Conservation (phyloP, 2,329 filamentous ascomycete species). For the Paecilomyces formosus region DNA sequence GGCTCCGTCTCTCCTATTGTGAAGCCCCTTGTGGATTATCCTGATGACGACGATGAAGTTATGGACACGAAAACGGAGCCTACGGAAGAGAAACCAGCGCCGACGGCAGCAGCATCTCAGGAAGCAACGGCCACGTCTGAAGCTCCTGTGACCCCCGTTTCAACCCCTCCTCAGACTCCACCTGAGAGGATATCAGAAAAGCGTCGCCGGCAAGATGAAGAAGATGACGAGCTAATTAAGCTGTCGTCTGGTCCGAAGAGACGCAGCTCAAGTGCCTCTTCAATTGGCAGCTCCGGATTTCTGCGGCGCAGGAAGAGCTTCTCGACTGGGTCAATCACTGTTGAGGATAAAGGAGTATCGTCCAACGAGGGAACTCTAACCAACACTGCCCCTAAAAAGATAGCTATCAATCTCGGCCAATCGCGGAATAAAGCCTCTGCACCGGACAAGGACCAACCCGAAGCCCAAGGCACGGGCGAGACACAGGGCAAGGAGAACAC, state of each 20-base stretch:
- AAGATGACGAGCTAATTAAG: constrained; percentile 86
- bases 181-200: constrained; percentile 82
- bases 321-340: constrained; percentile 17
- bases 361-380: neutral
- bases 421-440: constrained; percentile 13
- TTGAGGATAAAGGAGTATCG: constrained; percentile 17
- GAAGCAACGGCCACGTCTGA: constrained; percentile 20
- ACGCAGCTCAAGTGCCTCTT: constrained; percentile 35
- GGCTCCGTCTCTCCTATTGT: constrained; percentile 52
- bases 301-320: constrained; percentile 26
- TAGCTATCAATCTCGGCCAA: constrained; percentile 32
- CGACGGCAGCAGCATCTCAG: constrained; percentile 13
- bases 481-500: neutral
- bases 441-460: constrained; percentile 8
- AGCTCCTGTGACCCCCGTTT: constrained; percentile 14
- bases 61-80: constrained; percentile 48
- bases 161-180: constrained; percentile 33
- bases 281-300: constrained; percentile 22
- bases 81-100: constrained; percentile 10
- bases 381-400: constrained; percentile 26
- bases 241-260: constrained; percentile 51
- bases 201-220: constrained; percentile 75
- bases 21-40: constrained; percentile 82
- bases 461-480: neutral
- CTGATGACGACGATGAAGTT: constrained; percentile 74